Percentiles rank a stretch among this genome's conserved stretches.
Conservation (phyloP, 371 early-diverging fungal genomes). For the Saksenaea vasiformis region DNA sequence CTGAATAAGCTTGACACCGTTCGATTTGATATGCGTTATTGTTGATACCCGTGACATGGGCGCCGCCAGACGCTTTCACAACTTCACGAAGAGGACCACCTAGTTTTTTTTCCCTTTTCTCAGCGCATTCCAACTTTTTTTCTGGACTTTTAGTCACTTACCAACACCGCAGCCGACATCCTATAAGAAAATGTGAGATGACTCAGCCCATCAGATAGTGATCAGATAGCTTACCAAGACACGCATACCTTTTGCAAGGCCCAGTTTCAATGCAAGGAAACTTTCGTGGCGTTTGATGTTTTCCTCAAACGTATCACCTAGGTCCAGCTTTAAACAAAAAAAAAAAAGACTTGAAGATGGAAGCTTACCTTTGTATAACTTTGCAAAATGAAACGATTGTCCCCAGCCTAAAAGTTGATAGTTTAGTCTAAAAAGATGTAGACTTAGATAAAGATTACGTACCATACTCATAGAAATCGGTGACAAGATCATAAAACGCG, state of each 20-base stretch:
- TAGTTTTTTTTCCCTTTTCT: constrained; percentile 7
- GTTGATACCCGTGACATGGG: constrained; percentile 76
- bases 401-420: constrained; percentile 66
- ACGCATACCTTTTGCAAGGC: constrained; percentile 60
- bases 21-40: constrained; percentile 86
- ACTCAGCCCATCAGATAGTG: neutral
- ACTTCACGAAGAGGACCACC: constrained; percentile 79
- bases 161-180: constrained; percentile 87
- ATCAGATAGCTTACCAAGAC: constrained; percentile 48
- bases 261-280: constrained; percentile 65
- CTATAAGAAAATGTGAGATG: constrained; percentile 15
- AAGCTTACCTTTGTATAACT: constrained; percentile 38
- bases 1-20: constrained; percentile 65
- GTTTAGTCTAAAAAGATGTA: neutral
- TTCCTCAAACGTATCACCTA: constrained; percentile 63
- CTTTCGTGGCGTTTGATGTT: constrained; percentile 80
- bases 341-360: neutral
- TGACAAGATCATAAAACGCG: constrained; percentile 65
- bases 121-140: neutral
- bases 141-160: constrained; percentile 17
- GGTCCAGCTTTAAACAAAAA: constrained; percentile 21
- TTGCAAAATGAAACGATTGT: constrained; percentile 79
- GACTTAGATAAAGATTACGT: neutral
- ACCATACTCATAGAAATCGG: constrained; percentile 70
- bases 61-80: constrained; percentile 69